phyloP scores from a whole-genome alignment of 768 basidiomycete species.

The Suillus discolor region DNA sequence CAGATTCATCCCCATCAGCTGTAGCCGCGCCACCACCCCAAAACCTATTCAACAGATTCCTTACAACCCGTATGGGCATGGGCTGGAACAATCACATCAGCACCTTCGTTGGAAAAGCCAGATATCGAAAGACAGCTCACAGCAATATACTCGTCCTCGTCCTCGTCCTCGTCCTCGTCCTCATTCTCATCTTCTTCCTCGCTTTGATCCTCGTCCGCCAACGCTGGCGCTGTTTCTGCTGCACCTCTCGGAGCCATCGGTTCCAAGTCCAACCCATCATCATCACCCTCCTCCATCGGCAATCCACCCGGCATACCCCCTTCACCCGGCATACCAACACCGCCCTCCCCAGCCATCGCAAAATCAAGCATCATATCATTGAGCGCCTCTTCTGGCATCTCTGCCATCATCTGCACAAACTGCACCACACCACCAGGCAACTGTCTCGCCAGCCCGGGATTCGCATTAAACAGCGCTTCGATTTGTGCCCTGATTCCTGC shows the following conservation, averaged over 20 bases:
- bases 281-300: conserved; percentile 40
- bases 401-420: conserved; percentile 57
- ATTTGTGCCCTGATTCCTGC: conserved; percentile 57
- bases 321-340: conserved; percentile 27
- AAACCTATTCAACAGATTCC: conserved; percentile 61
- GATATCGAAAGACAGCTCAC: conserved; percentile 38
- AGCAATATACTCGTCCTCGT: conserved; percentile 47
- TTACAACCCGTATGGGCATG: conserved; percentile 57
- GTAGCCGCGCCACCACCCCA: conserved; percentile 47
- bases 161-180: conserved; percentile 51
- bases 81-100: conserved; percentile 40
- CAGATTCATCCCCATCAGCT: conserved; percentile 18
- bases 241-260: neutral
- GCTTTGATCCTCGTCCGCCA: conserved; percentile 29
- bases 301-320: conserved; percentile 47
- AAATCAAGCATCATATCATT: conserved; percentile 59
- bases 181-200: conserved; percentile 48
- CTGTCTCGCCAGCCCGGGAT: conserved; percentile 53
- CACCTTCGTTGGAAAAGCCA: neutral
- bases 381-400: conserved; percentile 58
- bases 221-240: conserved; percentile 18
- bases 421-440: conserved; percentile 70
- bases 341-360: conserved; percentile 39
- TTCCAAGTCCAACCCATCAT: conserved; percentile 6
- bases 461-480: conserved; percentile 60